Conservation (phyloP, 495 filamentous ascomycete species). For the Trypethelium eluteriae region DNA sequence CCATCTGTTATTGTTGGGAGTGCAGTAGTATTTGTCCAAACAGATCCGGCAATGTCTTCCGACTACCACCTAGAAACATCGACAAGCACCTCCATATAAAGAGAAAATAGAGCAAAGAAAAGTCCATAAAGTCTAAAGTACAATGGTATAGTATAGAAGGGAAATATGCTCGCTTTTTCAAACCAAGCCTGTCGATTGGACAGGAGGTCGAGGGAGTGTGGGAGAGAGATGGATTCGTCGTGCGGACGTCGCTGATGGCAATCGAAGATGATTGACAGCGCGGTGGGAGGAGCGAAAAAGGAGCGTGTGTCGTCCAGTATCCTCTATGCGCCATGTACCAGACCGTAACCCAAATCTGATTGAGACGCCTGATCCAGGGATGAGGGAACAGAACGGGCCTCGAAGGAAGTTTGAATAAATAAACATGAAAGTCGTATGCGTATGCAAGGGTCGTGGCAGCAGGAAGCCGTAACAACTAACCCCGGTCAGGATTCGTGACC, state of each 20-base stretch:
- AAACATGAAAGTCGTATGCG: constrained; percentile 10
- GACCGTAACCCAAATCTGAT: background rate
- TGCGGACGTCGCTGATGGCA: background rate
- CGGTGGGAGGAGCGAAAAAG: background rate
- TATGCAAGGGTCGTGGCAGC: background rate
- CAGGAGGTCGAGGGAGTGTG: background rate
- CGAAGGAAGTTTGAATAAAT: background rate
- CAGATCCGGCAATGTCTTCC: background rate
- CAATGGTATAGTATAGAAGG: constrained; percentile 4
- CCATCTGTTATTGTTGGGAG: background rate
- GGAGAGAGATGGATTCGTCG: background rate
- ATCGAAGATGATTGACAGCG: background rate
- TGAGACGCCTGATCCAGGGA: background rate
- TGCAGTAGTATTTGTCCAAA: background rate
- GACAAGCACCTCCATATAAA: background rate
- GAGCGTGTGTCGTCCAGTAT: constrained; percentile 7
- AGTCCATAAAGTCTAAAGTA: background rate
- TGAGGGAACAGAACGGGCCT: background rate
- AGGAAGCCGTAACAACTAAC: background rate
- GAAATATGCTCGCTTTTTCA: constrained; percentile 11
- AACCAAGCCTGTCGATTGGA: background rate
- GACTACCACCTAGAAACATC: background rate
- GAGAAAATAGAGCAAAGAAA: background rate
- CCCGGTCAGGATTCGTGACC: constrained; percentile 22
- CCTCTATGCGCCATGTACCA: background rate